phyloP scores from a whole-genome alignment of 1,139 yeast genomes.

The Yamadazyma diddensiae region DNA sequence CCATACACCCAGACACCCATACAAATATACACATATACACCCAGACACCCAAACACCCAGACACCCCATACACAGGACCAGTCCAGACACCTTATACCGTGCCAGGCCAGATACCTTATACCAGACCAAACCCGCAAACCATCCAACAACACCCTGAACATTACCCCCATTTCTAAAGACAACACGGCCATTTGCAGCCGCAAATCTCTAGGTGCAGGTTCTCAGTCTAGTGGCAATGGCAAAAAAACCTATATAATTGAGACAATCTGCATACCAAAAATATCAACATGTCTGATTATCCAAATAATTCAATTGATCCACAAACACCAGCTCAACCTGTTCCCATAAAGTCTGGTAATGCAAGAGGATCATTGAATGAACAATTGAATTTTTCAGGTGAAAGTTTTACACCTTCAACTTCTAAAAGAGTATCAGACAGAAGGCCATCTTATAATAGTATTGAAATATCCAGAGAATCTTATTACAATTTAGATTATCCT shows the following conservation, averaged over 20 bases:
- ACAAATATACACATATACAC: too few species aligned
- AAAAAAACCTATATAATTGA: constrained; percentile 2
- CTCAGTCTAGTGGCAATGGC: constrained; percentile 7
- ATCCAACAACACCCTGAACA: too few species aligned
- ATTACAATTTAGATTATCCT: constrained; percentile 60
- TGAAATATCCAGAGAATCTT: constrained; percentile 37
- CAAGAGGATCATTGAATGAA: constrained; percentile 4
- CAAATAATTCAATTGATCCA: constrained; percentile 1
- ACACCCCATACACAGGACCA: too few species aligned
- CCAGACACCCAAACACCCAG: too few species aligned
- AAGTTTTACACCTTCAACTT: constrained; percentile 28
- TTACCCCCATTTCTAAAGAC: too few species aligned
- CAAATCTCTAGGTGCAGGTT: too few species aligned
- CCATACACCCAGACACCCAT: too few species aligned
- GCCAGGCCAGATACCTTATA: too few species aligned
- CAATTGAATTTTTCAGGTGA: constrained; percentile 6
- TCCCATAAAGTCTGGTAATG: constrained; percentile 13
- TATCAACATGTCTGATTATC: background rate
- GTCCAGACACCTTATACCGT: too few species aligned
- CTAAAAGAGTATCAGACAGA: constrained; percentile 20
- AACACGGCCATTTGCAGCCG: too few species aligned
- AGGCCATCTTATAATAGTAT: constrained; percentile 38
- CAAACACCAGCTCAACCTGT: constrained; percentile 19
- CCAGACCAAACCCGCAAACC: too few species aligned
- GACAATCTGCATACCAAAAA: too few species aligned